Base-by-base conservation (phyloP, 1,139 yeast genomes). In the Blastobotrys petasosporus region DNA sequence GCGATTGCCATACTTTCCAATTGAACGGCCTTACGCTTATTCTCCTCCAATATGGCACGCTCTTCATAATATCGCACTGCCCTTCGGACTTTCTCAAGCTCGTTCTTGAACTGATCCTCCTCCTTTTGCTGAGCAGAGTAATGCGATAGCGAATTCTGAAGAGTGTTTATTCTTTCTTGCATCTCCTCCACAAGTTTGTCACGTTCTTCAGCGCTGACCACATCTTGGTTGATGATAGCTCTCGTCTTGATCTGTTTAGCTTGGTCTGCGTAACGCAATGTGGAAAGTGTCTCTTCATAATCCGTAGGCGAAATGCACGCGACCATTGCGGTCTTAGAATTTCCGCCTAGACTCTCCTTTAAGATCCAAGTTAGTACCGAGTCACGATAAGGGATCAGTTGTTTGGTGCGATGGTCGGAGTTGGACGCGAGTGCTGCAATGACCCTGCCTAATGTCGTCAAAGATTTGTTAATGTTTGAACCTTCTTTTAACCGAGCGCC, bases 241-340 rank as follows among this genome's bases (percentile, higher is more conserved):
- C 69, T 64, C 15, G 87, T 82, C 50, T 75, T 74, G 54, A 85
- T 84, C 54, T 72, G 73, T 59, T 84, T 83, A 2, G 86, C 92
- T 50, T 82, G 78, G 36, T 79, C 80, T 1, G 94, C 94, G 59
- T 85, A 85, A 49, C 86, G 70, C 48, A 85, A 67, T 0, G 94
- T 85, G 37, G 85, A 83, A 52, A 77, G 64, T 0, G 86, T 80
- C 55, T 85, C 94, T 17, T 84, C 92, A 57, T 77, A 78, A 58
- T 81, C 87, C 11, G 84, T 70, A 0, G 94, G 90, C 0, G 90
- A 80, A 1, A 84, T 69, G 59, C 90, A 82, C 33, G 85, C 85
- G 7, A 83, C 70, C 90, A 83, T 83, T 36, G 79, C 79, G 1
- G 87, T 83, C 56, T 80, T 80, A 23, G 86, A 79, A 56, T 83